These are phyloP conservation scores for Cyanidium caldarium DNA, from an alignment of 23 red algal genomes.

Conservation along the genomic window DNA sequence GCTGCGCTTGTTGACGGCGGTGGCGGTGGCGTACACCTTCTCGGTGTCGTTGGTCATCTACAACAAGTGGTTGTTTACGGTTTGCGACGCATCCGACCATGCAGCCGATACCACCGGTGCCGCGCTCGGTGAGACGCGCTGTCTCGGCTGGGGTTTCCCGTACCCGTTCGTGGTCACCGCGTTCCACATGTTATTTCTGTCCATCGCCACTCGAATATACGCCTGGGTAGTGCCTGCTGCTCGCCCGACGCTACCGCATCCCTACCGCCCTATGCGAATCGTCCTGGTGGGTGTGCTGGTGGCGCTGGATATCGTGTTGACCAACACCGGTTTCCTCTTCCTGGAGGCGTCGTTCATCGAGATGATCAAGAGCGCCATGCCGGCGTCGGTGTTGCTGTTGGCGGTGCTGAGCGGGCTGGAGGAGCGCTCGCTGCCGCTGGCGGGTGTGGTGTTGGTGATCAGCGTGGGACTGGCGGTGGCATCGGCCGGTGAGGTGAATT, in stretches of 20 bases:
- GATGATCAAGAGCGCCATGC: slow-evolving; percentile 22
- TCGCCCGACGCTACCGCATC: not conserved
- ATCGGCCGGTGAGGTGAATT: slow-evolving; percentile 16
- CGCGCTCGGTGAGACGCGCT: not conserved
- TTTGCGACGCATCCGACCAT: too few species aligned
- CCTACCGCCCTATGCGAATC: not conserved
- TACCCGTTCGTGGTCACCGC: slow-evolving; percentile 15
- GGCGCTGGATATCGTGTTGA: slow-evolving; percentile 8
- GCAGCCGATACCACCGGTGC: not conserved
- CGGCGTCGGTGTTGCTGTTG: slow-evolving; percentile 14
- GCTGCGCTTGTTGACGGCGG: not conserved
- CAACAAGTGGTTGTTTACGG: slow-evolving; percentile 22
- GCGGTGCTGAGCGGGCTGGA: not conserved
- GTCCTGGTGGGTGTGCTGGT: not conserved
- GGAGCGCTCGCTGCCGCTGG: not conserved
- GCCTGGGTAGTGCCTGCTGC: not conserved
- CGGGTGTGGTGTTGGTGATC: not conserved
- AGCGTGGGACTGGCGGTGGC: slow-evolving; percentile 5
- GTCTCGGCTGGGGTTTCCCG: slow-evolving; percentile 15
- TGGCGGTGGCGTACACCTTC: not conserved
- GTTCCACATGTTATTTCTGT: slow-evolving; percentile 16
- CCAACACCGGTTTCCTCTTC: slow-evolving; percentile 17
- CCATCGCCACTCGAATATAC: not conserved
- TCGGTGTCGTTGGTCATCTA: slow-evolving; percentile 9
- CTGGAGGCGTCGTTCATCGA: slow-evolving; percentile 22